Evolutionary conservation across 2,329 filamentous ascomycete species (phyloP).

Genomic region (Arachnomyces sp.): DNA sequence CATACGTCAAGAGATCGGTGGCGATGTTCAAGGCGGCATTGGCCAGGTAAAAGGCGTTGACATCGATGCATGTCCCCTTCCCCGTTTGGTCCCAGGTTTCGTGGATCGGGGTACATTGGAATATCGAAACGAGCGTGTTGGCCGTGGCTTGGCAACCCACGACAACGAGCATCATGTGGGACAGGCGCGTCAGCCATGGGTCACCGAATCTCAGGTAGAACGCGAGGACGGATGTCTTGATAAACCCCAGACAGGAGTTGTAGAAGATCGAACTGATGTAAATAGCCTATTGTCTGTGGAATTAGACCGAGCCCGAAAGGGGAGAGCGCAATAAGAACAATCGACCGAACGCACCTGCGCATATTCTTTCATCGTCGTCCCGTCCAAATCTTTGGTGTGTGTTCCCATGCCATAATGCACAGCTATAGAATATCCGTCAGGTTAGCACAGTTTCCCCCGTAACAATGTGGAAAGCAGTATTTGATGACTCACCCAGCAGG

Average conservation of each 20-base stretch:
- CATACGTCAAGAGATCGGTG: conserved; percentile 13
- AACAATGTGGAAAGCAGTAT: too few relatives aligned
- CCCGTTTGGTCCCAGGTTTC: conserved; percentile 37
- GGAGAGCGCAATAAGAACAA: too few relatives aligned
- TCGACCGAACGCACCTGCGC: too few relatives aligned
- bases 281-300: too few relatives aligned
- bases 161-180: conserved; percentile 34
- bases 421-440: too few relatives aligned
- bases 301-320: too few relatives aligned
- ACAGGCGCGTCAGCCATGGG: conserved; percentile 26
- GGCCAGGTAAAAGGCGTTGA: conserved; percentile 9
- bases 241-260: conserved; percentile 39
- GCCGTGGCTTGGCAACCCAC: conserved; percentile 34
- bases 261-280: conserved; percentile 46
- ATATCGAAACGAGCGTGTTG: conserved; percentile 37
- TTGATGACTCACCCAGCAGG: too few relatives aligned
- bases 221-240: conserved; percentile 42
- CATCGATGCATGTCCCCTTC: too few relatives aligned
- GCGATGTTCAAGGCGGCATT: conserved; percentile 9
- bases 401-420: too few relatives aligned
- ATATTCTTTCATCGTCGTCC: too few relatives aligned
- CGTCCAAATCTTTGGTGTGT: too few relatives aligned
- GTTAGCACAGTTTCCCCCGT: too few relatives aligned
- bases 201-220: conserved; percentile 41
- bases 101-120: conserved; percentile 37